These are phyloP conservation scores for Lipomyces sp. DNA, from an alignment of 805 yeast species.

Conservation along the genomic window DNA sequence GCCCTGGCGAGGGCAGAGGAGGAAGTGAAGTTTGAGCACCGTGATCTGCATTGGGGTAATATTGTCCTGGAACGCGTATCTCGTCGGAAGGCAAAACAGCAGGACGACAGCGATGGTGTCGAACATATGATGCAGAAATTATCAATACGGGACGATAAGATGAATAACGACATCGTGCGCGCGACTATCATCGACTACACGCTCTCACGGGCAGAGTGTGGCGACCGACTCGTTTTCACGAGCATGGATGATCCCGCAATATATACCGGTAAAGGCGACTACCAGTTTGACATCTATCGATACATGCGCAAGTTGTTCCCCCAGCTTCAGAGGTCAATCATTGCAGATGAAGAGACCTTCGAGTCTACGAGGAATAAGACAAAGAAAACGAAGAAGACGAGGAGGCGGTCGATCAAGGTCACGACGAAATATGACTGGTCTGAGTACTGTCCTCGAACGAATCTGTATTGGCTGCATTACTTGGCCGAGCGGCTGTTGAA, in stretches of 20 bases:
- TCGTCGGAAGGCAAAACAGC: no score
- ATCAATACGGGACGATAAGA: slow-evolving; percentile 11
- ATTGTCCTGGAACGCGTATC: slow-evolving; percentile 44
- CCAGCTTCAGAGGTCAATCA: slow-evolving; percentile 1
- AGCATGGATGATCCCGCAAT: slow-evolving; percentile 64
- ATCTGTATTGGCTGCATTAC: slow-evolving; percentile 63
- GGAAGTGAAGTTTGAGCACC: slow-evolving; percentile 58
- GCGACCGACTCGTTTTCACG: slow-evolving; percentile 44
- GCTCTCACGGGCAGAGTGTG: slow-evolving; percentile 47
- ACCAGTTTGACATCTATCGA: slow-evolving; percentile 59
- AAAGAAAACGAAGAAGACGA: slow-evolving; percentile 47
- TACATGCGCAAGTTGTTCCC: slow-evolving; percentile 42
- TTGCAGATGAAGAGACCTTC: slow-evolving; percentile 33
- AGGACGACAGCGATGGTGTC: slow-evolving; percentile 17
- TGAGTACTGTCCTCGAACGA: slow-evolving; percentile 47
- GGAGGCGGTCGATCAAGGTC: slow-evolving; percentile 11
- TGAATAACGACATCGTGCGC: slow-evolving; percentile 28
- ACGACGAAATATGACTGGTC: slow-evolving; percentile 47
- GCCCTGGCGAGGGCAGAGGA: slow-evolving; percentile 53
- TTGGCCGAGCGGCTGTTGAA: slow-evolving; percentile 50
- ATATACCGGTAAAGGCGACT: slow-evolving; percentile 57
- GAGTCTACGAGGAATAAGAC: slow-evolving; percentile 44
- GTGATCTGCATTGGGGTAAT: slow-evolving; percentile 68
- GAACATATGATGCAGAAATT: slow-evolving; percentile 20
- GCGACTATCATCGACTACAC: slow-evolving; percentile 60